Evolutionary conservation across 495 filamentous ascomycete genomes (phyloP), one percentile per base, ranked within the genome.

Genomic region (Neurospora cerealis): DNA sequence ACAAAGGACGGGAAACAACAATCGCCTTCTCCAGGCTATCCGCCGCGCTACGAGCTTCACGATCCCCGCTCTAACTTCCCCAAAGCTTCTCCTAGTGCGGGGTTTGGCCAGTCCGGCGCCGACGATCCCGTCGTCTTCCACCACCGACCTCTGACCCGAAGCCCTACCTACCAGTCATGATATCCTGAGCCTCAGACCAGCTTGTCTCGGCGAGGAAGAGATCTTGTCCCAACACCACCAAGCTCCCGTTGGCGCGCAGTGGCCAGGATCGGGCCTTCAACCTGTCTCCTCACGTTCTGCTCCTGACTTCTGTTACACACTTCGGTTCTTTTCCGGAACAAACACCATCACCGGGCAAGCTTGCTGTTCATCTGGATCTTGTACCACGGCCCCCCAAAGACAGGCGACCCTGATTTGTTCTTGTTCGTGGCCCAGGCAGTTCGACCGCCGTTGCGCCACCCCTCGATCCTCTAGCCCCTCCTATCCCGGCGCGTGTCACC

Each of bases 121-220:
- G 70, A 37, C 42, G 19, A 48, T 40, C 24, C 60, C 69, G 40
- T 70, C 46, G 70, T 71, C 66, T 69, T 60, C 37, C 42, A 69
- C 40, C 70, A n/a, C 69, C 69, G 75, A 70, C 66, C 37, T 40
- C 44, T 71, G 60, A 44, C 71, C 54, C 72, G 40, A 70, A 70
- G 60, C 38, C 72, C 46, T 37, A 41, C 48, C 40, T 74, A 73
- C 74, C 78, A 69, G 79, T 70, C 80, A 82, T 82, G 80, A 81
- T 77, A 79, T 77, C 78, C 37, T 82, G 78, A 81, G 75, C 70
- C 71, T 73, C 74, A 36, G 70, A 34, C 75, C 72, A 78, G 77
- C 72, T 78, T 73, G 78, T 78, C 75, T 75, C 72, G 77, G 76
- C 38, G 78, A 79, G 78, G 74, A 76, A 54, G 77, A 75, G 72